Evolutionary conservation across 768 basidiomycete species (phyloP).

Genomic region (Daedaleopsis sinensis): DNA sequence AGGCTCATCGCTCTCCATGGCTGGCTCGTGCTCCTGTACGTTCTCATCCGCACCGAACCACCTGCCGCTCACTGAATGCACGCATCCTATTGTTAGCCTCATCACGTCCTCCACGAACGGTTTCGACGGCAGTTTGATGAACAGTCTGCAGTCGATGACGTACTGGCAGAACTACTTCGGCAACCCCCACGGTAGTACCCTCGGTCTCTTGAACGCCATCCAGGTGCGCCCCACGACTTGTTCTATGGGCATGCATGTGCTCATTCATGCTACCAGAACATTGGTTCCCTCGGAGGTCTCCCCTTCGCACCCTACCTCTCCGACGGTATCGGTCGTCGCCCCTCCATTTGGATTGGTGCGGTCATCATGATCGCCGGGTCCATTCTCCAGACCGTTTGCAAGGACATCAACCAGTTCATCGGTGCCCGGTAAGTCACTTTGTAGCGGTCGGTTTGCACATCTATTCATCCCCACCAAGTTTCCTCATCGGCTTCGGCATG

Average conservation of each 20-base stretch:
- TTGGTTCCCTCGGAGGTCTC: constrained; percentile 67
- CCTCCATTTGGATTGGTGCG: constrained; percentile 69
- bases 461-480: constrained; percentile 36
- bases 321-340: constrained; percentile 71
- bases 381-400: constrained; percentile 64
- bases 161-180: constrained; percentile 68
- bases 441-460: constrained; percentile 23
- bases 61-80: neutral
- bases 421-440: constrained; percentile 79
- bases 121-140: constrained; percentile 82
- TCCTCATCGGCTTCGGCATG: constrained; percentile 77
- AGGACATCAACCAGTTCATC: constrained; percentile 79
- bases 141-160: constrained; percentile 68
- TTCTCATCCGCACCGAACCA: constrained; percentile 3
- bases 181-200: constrained; percentile 53
- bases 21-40: constrained; percentile 71
- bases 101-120: constrained; percentile 79
- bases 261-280: constrained; percentile 51
- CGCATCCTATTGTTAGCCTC: constrained; percentile 42
- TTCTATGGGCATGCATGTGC: neutral
- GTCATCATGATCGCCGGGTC: constrained; percentile 71
- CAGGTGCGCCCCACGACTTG: constrained; percentile 51
- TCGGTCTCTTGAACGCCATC: constrained; percentile 75
- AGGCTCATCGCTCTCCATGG: constrained; percentile 66
- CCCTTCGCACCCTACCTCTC: constrained; percentile 74